phyloP scores from a whole-genome alignment of 75 land plant species.

The Selaginella tamariscina region DNA sequence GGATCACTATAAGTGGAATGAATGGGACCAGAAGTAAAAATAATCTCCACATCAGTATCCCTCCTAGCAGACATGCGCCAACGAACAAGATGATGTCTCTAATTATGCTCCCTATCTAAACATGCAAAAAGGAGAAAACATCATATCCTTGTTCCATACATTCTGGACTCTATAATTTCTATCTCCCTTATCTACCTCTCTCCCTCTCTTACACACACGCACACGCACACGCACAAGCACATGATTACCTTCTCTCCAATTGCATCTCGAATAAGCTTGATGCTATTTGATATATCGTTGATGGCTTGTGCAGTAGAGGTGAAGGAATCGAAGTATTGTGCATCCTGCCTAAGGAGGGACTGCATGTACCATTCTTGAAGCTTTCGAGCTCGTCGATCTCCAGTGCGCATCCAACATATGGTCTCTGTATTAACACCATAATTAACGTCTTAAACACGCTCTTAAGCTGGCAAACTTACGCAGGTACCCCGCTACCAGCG shows the following conservation, averaged over 20 bases:
- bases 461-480: too few species aligned
- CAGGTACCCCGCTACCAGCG: too few species aligned
- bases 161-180: too few species aligned
- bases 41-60: neutral
- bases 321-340: conserved; percentile 41
- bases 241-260: conserved; percentile 45
- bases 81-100: neutral
- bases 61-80: neutral
- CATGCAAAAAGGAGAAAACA: neutral
- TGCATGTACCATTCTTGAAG: conserved; percentile 39
- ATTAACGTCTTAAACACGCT: too few species aligned
- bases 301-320: conserved; percentile 31
- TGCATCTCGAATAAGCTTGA: conserved; percentile 41
- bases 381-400: conserved; percentile 46
- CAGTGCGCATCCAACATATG: conserved; percentile 57
- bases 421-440: too few species aligned
- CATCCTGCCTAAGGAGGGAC: conserved; percentile 55
- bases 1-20: neutral
- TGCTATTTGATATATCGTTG: conserved; percentile 31
- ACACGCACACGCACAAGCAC: neutral
- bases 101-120: neutral
- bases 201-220: neutral
- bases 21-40: neutral
- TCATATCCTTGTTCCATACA: neutral
- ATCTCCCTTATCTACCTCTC: too few species aligned